Conservation (phyloP, 2,329 filamentous ascomycete species). For the Diaporthe destruens region DNA sequence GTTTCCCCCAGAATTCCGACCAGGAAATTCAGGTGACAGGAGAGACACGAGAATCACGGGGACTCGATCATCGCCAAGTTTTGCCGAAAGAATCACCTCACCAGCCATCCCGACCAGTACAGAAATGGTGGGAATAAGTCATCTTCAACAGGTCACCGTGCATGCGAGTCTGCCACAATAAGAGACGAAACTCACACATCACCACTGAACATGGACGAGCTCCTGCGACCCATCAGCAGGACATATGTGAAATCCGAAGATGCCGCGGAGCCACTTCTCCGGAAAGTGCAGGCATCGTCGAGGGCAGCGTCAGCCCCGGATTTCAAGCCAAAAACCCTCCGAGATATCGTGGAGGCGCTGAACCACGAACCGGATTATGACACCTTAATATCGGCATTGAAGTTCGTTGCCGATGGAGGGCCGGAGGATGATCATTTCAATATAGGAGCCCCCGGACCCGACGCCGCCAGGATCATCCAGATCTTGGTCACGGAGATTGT, state of each 20-base stretch:
- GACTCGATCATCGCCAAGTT: not conserved
- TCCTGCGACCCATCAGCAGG: conserved; percentile 67
- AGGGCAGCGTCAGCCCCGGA: conserved; percentile 26
- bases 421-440: conserved; percentile 58
- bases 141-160: not conserved
- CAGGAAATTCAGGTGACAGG: not conserved
- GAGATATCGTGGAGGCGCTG: conserved; percentile 71
- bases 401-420: conserved; percentile 59
- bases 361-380: conserved; percentile 73
- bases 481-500: conserved; percentile 79
- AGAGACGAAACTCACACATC: not conserved
- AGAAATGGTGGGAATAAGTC: not conserved
- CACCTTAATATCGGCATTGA: conserved; percentile 64
- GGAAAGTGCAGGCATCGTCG: conserved; percentile 49
- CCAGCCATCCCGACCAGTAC: not conserved
- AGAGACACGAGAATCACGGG: no score
- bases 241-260: conserved; percentile 58
- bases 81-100: no score
- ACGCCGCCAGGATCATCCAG: conserved; percentile 81
- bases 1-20: not conserved
- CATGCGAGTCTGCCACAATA: not conserved
- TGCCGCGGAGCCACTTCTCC: conserved; percentile 54
- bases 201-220: conserved; percentile 63
- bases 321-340: conserved; percentile 48
- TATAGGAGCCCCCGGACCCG: conserved; percentile 73